Evolutionary conservation across 768 basidiomycete genomes (phyloP).

Genomic region (Mycena leptocephala): DNA sequence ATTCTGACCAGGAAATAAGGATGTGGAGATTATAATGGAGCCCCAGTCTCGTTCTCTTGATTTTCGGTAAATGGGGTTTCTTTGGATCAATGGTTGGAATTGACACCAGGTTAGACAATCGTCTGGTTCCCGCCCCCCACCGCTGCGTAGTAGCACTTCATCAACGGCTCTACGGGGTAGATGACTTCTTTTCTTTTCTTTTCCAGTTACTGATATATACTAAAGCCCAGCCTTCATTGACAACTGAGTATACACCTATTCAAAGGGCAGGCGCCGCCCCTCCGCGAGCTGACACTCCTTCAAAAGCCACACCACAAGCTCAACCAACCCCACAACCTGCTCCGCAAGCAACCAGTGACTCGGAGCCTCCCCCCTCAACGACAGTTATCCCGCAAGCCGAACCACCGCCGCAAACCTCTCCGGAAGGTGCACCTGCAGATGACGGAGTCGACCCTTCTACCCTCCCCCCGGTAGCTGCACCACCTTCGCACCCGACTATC

Average conservation of each 20-base stretch:
- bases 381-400: conserved; percentile 18
- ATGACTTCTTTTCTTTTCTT: neutral
- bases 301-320: conserved; percentile 29
- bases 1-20: conserved; percentile 56
- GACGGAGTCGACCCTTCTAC: conserved; percentile 76
- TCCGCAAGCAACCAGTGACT: neutral
- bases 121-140: conserved; percentile 49
- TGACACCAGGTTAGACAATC: conserved; percentile 51
- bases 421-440: conserved; percentile 44
- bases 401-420: conserved; percentile 23
- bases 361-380: conserved; percentile 33
- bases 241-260: conserved; percentile 88
- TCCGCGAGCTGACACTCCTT: conserved; percentile 35
- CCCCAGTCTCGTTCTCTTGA: conserved; percentile 80
- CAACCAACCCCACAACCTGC: conserved; percentile 19
- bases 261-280: conserved; percentile 65
- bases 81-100: neutral
- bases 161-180: conserved; percentile 52
- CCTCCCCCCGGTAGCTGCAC: conserved; percentile 79
- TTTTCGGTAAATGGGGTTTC: conserved; percentile 68
- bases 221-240: conserved; percentile 72
- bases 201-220: neutral
- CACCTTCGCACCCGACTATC: conserved; percentile 86
- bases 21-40: conserved; percentile 95
- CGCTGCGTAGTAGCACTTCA: conserved; percentile 49